Base-by-base conservation (phyloP, 78 protist genomes). In the Dictyostelium capitatum region DNA sequence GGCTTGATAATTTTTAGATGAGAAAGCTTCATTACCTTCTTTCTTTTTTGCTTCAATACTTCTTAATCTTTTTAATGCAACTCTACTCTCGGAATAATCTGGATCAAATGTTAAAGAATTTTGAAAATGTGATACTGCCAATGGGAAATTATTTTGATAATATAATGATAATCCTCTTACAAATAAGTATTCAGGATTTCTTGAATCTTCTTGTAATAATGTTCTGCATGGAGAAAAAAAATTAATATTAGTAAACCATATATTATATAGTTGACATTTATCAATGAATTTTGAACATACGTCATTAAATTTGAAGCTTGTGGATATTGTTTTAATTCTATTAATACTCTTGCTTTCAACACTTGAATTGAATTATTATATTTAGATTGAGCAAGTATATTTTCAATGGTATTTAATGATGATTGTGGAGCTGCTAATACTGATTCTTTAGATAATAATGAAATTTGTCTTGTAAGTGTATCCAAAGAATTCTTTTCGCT, bases 21-120 rank as follows among this genome's bases (percentile, higher is more conserved):
- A 11, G 73, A 87, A 95, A 53, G 85, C 89, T 17, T 89, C 95
- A 32, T 95, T 95, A 51, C 97, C 97, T 15, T 70, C 90, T 57
- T 89, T 70, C 48, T 95, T 95, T 79, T 77, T 83, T 54, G 89
- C 14, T 47, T 94, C 96, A 7, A 75, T 4, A 9, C 17, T 23
- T 28, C 43, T 46, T 69, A 79, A 43, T 80, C 87, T 80, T 67
- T 92, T 92, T 32, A 92, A 57, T 23, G 91, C 90, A 17, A 82
- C 41, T 56, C 92, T 59, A 51, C 94, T 80, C 32, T 41, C 54
- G 15, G 73, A 37, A 56, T 53, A 79, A 47, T 93, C 96, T 72
- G 96, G 96, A 28, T 93, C 96, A 67, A 46, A 80, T 17, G 56
- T 64, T 10, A 93, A 19, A 53, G 91, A 65, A 28, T 69, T 84